phyloP scores from a whole-genome alignment of 768 basidiomycete species.

The Tylopilus sp. region DNA sequence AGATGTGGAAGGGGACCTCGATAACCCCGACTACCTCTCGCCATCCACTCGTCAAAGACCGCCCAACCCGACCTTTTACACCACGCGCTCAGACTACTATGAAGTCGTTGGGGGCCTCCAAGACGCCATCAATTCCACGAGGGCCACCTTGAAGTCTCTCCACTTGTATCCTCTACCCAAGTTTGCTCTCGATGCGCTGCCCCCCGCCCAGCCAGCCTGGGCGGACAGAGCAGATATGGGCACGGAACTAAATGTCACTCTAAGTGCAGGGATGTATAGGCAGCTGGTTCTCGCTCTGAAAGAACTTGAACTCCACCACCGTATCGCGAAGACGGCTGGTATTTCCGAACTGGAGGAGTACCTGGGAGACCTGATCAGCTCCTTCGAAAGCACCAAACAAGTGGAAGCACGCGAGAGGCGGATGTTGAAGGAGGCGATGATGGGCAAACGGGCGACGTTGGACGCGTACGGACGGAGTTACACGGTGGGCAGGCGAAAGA shows the following conservation, averaged over 20 bases:
- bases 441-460: constrained; percentile 55
- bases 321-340: constrained; percentile 21
- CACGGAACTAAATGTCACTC: constrained; percentile 49
- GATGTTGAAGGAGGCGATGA: constrained; percentile 23
- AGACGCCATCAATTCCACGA: constrained; percentile 53
- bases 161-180: constrained; percentile 79
- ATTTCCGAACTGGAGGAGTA: constrained; percentile 54
- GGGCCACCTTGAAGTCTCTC: constrained; percentile 54
- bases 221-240: constrained; percentile 59
- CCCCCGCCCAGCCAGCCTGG: constrained; percentile 64
- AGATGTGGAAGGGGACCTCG: constrained; percentile 5
- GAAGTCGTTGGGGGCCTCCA: constrained; percentile 70
- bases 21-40: constrained; percentile 3
- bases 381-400: constrained; percentile 66
- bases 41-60: constrained; percentile 37
- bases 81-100: constrained; percentile 70
- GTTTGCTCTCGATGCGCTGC: constrained; percentile 58
- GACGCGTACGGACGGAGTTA: constrained; percentile 85
- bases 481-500: constrained; percentile 84
- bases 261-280: constrained; percentile 71
- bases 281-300: constrained; percentile 58
- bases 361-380: constrained; percentile 51
- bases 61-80: constrained; percentile 78
- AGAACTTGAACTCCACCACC: constrained; percentile 60
- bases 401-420: constrained; percentile 40